A percentile compares a stretch with the other conserved stretches of the same genome.
These are phyloP conservation scores for Globisporangium abappressorium DNA, from an alignment of 352 stramenopile genomes.

Conservation along the genomic window DNA sequence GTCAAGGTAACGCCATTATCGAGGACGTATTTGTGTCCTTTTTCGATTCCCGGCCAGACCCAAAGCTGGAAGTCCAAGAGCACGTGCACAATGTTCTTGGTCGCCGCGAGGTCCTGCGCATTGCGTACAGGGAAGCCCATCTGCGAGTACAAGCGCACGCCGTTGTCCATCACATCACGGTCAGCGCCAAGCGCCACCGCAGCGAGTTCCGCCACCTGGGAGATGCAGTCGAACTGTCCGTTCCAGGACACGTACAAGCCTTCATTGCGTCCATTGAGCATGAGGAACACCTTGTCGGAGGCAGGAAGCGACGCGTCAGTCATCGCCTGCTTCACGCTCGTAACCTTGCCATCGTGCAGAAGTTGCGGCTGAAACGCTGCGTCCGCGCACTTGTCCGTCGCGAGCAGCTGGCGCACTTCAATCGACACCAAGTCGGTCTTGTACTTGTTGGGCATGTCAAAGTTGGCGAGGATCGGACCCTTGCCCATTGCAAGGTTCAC, in stretches of 20 bases:
- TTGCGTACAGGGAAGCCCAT: conserved; percentile 60
- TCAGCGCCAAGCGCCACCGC: conserved; percentile 66
- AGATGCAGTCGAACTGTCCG: conserved; percentile 61
- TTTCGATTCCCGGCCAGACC: conserved; percentile 76
- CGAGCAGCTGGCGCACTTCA: conserved; percentile 35
- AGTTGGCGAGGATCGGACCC: conserved; percentile 15
- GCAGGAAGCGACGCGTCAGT: conserved; percentile 15
- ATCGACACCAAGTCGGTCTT: conserved; percentile 46
- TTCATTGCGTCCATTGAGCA: conserved; percentile 82
- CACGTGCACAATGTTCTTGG: conserved; percentile 70
- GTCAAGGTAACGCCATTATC: conserved; percentile 71
- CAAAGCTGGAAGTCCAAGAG: conserved; percentile 83
- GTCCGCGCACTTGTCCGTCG: conserved; percentile 34
- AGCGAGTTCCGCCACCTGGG: conserved; percentile 37
- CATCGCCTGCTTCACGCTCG: conserved; percentile 60
- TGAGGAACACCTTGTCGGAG: conserved; percentile 70
- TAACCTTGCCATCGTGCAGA: conserved; percentile 33
- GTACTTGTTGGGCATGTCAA: conserved; percentile 57
- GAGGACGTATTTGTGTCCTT: conserved; percentile 68
- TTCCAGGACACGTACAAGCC: conserved; percentile 81
- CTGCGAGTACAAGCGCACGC: conserved; percentile 72
- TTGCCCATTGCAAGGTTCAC: conserved; percentile 9
- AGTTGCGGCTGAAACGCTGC: conserved; percentile 29
- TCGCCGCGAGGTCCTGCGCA: conserved; percentile 34
- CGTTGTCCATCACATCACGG: conserved; percentile 58